phyloP scores from a whole-genome alignment of 495 filamentous ascomycete species.

The Geoglossum glabrum region DNA sequence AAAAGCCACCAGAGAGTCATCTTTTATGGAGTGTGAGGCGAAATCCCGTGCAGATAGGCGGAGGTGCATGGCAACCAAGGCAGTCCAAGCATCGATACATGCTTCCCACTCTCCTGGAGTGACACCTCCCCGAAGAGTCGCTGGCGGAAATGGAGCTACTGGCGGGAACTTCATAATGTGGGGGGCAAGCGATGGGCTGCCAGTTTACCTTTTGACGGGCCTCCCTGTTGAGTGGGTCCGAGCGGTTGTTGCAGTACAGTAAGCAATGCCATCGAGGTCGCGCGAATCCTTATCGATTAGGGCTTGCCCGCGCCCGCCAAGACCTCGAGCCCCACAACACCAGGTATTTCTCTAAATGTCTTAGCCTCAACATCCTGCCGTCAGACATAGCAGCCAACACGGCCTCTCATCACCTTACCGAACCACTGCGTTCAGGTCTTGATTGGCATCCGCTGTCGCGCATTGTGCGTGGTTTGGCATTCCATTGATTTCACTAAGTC shows the following conservation, averaged over 20 bases:
- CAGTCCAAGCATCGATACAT: slow-evolving; percentile 59
- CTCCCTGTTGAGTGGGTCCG: too few relatives aligned
- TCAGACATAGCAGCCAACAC: slow-evolving; percentile 6
- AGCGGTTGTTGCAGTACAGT: too few relatives aligned
- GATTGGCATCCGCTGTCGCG: slow-evolving; percentile 23
- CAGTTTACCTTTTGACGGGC: too few relatives aligned
- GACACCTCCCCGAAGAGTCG: slow-evolving; percentile 43
- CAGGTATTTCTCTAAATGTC: not conserved
- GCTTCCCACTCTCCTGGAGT: slow-evolving; percentile 53
- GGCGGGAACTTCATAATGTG: slow-evolving; percentile 35
- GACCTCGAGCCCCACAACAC: slow-evolving; percentile 8
- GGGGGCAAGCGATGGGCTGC: too few relatives aligned
- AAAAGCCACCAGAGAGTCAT: slow-evolving; percentile 37
- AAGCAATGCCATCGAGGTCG: not conserved
- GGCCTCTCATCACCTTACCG: slow-evolving; percentile 72
- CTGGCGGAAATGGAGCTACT: slow-evolving; percentile 54
- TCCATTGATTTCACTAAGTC: not conserved
- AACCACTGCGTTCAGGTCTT: slow-evolving; percentile 48
- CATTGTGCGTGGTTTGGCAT: not conserved
- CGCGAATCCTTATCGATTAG: not conserved
- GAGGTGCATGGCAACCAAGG: slow-evolving; percentile 41
- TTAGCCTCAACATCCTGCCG: not conserved
- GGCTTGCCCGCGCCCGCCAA: slow-evolving; percentile 16
- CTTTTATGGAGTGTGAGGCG: slow-evolving; percentile 23
- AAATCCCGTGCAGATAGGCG: slow-evolving; percentile 35